Conservation (phyloP, 179 eudicot species). For the Amaranthus tricolor region DNA sequence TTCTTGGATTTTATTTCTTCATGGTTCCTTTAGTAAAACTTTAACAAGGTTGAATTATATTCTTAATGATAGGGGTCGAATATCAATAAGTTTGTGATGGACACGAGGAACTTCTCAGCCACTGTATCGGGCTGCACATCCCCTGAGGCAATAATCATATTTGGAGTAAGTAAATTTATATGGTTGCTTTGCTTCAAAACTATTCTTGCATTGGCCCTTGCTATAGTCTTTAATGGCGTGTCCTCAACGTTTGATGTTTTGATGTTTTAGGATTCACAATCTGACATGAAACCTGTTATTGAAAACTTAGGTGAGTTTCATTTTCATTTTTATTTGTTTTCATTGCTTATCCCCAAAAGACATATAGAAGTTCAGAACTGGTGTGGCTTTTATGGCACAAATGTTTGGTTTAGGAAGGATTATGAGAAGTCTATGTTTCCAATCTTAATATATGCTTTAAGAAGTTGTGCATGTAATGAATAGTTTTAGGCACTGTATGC, state of each 20-base stretch:
- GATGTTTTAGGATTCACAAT: slow-evolving; percentile 45
- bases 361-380: background rate
- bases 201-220: background rate
- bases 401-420: background rate
- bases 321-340: background rate
- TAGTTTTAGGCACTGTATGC: background rate
- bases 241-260: slow-evolving; percentile 23
- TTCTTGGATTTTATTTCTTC: background rate
- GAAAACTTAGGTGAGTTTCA: slow-evolving; percentile 70
- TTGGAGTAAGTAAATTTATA: slow-evolving; percentile 57
- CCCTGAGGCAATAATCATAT: slow-evolving; percentile 75
- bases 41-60: slow-evolving; percentile 14
- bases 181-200: slow-evolving; percentile 16
- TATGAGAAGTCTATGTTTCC: background rate
- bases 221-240: background rate
- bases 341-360: background rate
- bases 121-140: slow-evolving; percentile 53
- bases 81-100: slow-evolving; percentile 63
- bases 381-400: background rate
- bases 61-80: slow-evolving; percentile 25
- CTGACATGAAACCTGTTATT: slow-evolving; percentile 60
- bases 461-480: background rate
- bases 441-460: background rate
- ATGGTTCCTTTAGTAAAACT: background rate
- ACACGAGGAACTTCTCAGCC: slow-evolving; percentile 51